Percentiles rank a stretch among this genome's conserved stretches.
phyloP scores from a whole-genome alignment of 495 filamentous ascomycete genomes.

The Podospora australis region DNA sequence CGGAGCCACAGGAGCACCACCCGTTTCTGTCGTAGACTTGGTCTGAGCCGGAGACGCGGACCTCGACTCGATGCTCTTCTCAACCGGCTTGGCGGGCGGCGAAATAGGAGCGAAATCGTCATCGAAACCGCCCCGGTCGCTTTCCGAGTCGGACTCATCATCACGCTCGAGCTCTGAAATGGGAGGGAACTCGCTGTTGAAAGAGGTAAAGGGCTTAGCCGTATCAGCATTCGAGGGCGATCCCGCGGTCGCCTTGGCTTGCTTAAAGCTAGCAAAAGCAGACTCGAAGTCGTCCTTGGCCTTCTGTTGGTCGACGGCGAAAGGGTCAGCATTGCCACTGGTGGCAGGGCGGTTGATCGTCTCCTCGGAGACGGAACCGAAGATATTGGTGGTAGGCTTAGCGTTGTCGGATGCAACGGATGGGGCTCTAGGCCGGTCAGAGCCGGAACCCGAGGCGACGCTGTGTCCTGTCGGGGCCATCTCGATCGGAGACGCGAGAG shows the following conservation, averaged over 20 bases:
- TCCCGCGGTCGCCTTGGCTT: constrained; percentile 14
- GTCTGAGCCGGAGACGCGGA: constrained; percentile 19
- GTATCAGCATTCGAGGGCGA: constrained; percentile 17
- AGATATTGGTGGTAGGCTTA: constrained; percentile 14
- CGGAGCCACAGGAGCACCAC: not conserved
- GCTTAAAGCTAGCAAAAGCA: constrained; percentile 59
- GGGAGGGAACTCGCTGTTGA: constrained; percentile 77
- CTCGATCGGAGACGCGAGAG: constrained; percentile 31
- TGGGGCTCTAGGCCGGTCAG: constrained; percentile 21
- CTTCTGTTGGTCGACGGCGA: constrained; percentile 50
- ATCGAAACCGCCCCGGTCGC: constrained; percentile 72
- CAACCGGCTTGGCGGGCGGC: constrained; percentile 41
- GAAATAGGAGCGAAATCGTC: constrained; percentile 81
- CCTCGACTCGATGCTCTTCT: constrained; percentile 24
- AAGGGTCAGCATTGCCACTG: constrained; percentile 41
- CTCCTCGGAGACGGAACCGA: constrained; percentile 11
- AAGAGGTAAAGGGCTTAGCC: constrained; percentile 42
- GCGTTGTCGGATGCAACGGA: constrained; percentile 16
- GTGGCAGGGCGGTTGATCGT: constrained; percentile 11
- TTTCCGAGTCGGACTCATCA: constrained; percentile 69
- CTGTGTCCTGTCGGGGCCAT: constrained; percentile 29
- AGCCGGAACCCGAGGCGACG: constrained; percentile 27
- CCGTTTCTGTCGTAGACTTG: constrained; percentile 12
- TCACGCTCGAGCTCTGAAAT: constrained; percentile 80
- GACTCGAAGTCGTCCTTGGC: constrained; percentile 71